Evolutionary conservation across 352 stramenopile genomes (phyloP).

Genomic region (Pythium phragmiticola): DNA sequence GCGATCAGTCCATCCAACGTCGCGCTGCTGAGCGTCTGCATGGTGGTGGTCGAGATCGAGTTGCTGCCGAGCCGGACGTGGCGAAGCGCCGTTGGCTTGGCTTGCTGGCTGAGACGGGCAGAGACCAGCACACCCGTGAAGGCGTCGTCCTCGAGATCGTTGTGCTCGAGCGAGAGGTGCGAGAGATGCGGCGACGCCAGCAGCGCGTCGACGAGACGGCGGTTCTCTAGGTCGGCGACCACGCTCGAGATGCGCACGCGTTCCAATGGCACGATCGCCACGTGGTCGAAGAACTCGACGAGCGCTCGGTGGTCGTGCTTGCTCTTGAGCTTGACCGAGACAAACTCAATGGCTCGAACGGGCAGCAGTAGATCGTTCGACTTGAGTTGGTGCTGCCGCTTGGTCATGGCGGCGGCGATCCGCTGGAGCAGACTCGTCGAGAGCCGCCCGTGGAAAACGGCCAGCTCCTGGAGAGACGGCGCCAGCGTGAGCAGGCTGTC

Average conservation of each 20-base stretch:
- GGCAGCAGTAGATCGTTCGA: background rate
- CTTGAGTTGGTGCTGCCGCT: conserved; percentile 2
- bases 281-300: conserved; percentile 34
- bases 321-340: conserved; percentile 63
- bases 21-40: conserved; percentile 43
- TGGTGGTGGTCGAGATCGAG: conserved; percentile 45
- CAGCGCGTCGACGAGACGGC: conserved; percentile 40
- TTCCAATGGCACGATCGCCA: conserved; percentile 32
- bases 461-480: conserved; percentile 40
- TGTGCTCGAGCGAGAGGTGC: conserved; percentile 69
- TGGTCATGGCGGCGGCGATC: conserved; percentile 33
- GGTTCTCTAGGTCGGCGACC: conserved; percentile 60
- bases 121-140: conserved; percentile 28
- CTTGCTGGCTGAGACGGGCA: background rate
- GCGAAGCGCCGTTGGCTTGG: conserved; percentile 32
- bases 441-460: conserved; percentile 76
- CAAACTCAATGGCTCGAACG: conserved; percentile 42
- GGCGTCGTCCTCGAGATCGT: conserved; percentile 69
- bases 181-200: conserved; percentile 37
- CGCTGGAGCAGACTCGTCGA: conserved; percentile 41
- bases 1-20: conserved; percentile 49
- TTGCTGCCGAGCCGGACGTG: conserved; percentile 65
- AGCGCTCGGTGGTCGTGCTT: conserved; percentile 36
- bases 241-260: conserved; percentile 59
- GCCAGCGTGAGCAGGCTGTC: conserved; percentile 37